Conservation (phyloP, 306 rosid species). For the Clitoria ternatea region DNA sequence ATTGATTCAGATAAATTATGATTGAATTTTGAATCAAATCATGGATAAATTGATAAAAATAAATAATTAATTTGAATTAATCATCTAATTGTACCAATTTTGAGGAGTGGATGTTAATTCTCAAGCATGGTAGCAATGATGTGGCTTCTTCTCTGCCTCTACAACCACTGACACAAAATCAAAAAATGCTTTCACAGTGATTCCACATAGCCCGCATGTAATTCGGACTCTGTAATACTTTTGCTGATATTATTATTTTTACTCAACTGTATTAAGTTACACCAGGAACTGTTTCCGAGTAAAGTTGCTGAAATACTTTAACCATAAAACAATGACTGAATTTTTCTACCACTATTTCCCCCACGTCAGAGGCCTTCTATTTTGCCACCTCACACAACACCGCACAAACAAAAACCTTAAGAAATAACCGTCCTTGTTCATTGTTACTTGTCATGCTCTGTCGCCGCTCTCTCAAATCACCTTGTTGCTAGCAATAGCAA, state of each 20-base stretch:
- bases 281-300: constrained; percentile 23
- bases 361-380: constrained; percentile 21
- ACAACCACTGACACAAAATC: neutral
- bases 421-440: neutral
- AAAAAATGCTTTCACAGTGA: neutral
- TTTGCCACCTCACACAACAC: constrained; percentile 23
- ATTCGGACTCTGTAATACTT: neutral
- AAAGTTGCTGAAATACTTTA: constrained; percentile 16
- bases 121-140: neutral
- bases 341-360: neutral
- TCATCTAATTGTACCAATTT: too few species aligned
- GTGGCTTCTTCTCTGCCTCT: neutral
- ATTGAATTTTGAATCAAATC: too few species aligned
- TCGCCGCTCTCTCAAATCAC: neutral
- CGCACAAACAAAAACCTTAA: neutral
- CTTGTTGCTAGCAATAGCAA: too few species aligned
- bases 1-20: too few species aligned
- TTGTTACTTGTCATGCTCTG: neutral
- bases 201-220: neutral
- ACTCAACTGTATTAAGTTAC: neutral
- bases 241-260: neutral
- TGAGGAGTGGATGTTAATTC: too few species aligned
- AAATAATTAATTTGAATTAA: too few species aligned
- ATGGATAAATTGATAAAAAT: too few species aligned
- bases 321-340: constrained; percentile 14